Base-by-base conservation (phyloP, 176 grass and related monocot genomes). In the Neostapfia colusana region DNA sequence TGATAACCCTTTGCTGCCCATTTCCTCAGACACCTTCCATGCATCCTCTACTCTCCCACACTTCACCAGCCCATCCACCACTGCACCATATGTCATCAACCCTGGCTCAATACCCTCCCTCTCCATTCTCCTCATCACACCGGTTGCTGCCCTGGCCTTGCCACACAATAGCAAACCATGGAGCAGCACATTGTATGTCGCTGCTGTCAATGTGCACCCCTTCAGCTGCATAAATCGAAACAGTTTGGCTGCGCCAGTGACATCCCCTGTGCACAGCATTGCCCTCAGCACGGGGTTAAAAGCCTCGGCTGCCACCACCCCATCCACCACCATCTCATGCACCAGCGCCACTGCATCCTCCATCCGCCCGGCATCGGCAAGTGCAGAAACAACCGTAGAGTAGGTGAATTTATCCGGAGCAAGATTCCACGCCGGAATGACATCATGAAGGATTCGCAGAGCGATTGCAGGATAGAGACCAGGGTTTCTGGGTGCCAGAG, bases 331-430 rank as follows among this genome's bases (percentile, higher is more conserved):
- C 95, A 98, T 98, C 69, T 98, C 95, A 55, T 90, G 89, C 25
- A 98, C 84, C 72, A 94, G 76, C 17, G 87, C 87, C 75, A 90
- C 51, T 0, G 95, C 91, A 70, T 98, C 91, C 21, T 83, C 67
- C 37, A 91, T 83, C 5, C 34, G 51, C 17, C 85, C 89, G 0
- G 83, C 72, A 53, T 81, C 49, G 0, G 87, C 69, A 6, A 98
- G 63, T 0, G 76, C 70, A 6, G 89, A 86, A 50, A 94, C 90
- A 21, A 94, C 39, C 0, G 95, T 98, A 7, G 95, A 98, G 69
- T 98, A 98, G 35, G 89, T 93, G 87, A 93, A 98, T 34, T 90
- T 88, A 71, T 98, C 95, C 9, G 91, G 95, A 16, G 34, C 46
- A 27, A 90, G 87, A 26, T 87, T 74, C 15, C 93, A 81, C 13